phyloP scores from a whole-genome alignment of 441 rosid genomes.

The Iberis amara region DNA sequence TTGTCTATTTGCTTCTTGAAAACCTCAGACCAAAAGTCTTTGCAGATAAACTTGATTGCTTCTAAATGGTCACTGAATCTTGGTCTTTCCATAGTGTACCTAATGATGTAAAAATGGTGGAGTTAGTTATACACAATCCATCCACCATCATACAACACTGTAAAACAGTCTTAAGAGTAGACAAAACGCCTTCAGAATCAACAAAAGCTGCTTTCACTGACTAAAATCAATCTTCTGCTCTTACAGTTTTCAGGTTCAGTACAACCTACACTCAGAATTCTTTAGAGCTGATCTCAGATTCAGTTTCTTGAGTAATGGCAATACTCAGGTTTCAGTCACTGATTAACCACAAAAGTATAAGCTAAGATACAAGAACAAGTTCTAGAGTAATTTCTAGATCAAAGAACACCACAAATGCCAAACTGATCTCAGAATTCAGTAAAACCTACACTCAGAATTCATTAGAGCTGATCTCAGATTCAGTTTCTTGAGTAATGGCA shows the following conservation, averaged over 20 bases:
- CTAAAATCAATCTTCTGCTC: neutral
- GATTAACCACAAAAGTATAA: neutral
- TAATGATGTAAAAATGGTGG: conserved; percentile 23
- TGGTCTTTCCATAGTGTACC: conserved; percentile 94
- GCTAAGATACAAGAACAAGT: neutral
- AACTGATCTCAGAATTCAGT: no score
- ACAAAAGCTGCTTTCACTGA: conserved; percentile 3
- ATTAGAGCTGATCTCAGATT: neutral
- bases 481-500: neutral
- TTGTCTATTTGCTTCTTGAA: conserved; percentile 98
- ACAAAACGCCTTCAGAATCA: conserved; percentile 14
- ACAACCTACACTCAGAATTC: conserved; percentile 1
- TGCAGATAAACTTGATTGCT: conserved; percentile 97
- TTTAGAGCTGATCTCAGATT: conserved; percentile 10
- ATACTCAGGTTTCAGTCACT: neutral
- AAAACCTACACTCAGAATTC: neutral
- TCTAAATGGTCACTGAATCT: conserved; percentile 86
- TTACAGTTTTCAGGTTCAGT: neutral
- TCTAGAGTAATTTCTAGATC: no score
- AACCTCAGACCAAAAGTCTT: conserved; percentile 95
- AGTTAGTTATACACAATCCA: neutral
- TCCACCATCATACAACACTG: no score
- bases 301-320: neutral
- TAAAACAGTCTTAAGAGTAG: neutral
- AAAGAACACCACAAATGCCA: no score